These are phyloP conservation scores for Nitzschia inconspicua DNA, from an alignment of 108 stramenopile genomes.

Conservation along the genomic window DNA sequence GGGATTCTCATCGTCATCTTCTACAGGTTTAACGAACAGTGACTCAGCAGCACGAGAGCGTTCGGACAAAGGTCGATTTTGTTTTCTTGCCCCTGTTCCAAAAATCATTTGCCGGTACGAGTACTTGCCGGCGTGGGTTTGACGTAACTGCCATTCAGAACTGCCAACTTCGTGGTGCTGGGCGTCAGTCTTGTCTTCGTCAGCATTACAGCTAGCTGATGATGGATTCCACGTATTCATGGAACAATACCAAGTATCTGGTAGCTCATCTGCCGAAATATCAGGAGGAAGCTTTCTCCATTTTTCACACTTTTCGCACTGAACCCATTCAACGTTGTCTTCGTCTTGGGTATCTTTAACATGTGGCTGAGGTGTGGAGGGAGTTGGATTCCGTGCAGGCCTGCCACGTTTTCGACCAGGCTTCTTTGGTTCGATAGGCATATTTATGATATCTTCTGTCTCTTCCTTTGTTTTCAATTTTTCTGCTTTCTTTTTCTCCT, in stretches of 20 bases:
- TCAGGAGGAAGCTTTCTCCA: slow-evolving; percentile 78
- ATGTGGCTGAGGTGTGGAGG: not conserved
- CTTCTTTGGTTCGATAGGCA: slow-evolving; percentile 20
- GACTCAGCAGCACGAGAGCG: slow-evolving; percentile 79
- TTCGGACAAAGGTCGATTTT: slow-evolving; percentile 72
- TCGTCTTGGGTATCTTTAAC: slow-evolving; percentile 33
- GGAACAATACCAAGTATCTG: slow-evolving; percentile 78
- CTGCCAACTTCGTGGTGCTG: slow-evolving; percentile 31
- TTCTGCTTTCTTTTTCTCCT: slow-evolving; percentile 18
- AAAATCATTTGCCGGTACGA: slow-evolving; percentile 82
- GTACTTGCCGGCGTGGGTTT: slow-evolving; percentile 51
- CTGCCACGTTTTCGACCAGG: slow-evolving; percentile 29
- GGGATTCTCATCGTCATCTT: slow-evolving; percentile 49
- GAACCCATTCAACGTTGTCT: slow-evolving; percentile 84
- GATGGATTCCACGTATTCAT: slow-evolving; percentile 85
- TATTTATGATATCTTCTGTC: slow-evolving; percentile 1
- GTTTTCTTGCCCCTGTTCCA: slow-evolving; percentile 59
- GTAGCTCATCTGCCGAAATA: slow-evolving; percentile 67
- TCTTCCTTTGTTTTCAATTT: slow-evolving; percentile 12
- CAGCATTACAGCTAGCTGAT: slow-evolving; percentile 66
- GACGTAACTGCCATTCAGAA: slow-evolving; percentile 8
- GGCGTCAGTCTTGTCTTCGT: slow-evolving; percentile 75
- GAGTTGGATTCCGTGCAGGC: slow-evolving; percentile 23
- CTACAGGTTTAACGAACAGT: slow-evolving; percentile 45
- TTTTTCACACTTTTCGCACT: slow-evolving; percentile 85